Evolutionary conservation across 2,329 filamentous ascomycete genomes (phyloP).

Genomic region (Verticillium isaacii): DNA sequence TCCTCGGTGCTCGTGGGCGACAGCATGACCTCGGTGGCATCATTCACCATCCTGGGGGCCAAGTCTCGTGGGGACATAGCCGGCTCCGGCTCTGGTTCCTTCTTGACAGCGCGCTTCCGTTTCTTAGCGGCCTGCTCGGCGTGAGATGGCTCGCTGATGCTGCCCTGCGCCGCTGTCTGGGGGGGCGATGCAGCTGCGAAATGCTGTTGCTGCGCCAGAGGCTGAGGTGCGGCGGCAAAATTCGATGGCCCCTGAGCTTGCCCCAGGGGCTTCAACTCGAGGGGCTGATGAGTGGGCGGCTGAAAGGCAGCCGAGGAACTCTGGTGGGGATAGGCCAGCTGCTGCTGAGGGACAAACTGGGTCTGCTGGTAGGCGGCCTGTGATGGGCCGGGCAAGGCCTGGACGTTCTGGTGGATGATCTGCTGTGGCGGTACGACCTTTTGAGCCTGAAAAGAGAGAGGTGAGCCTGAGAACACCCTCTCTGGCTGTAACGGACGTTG

Average conservation of each 20-base stretch:
- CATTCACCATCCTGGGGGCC: background rate
- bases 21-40: background rate
- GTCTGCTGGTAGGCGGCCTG: conserved; percentile 5
- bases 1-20: conserved; percentile 10
- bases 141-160: background rate
- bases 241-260: background rate
- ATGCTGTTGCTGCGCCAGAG: background rate
- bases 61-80: background rate
- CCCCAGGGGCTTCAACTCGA: background rate
- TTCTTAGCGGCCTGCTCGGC: conserved; percentile 29
- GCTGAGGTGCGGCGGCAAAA: background rate
- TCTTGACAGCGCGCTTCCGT: conserved; percentile 30
- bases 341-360: conserved; percentile 11
- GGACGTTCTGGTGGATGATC: conserved; percentile 5
- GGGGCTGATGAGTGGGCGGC: conserved; percentile 3
- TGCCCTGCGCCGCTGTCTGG: background rate
- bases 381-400: background rate
- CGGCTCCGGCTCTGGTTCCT: conserved; percentile 27
- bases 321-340: conserved; percentile 5
- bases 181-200: background rate
- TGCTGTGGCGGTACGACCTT: background rate
- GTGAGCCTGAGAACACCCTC: conserved; percentile 10
- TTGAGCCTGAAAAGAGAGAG: conserved; percentile 8
- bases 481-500: conserved; percentile 12
- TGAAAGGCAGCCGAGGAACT: conserved; percentile 5